Conservation (phyloP, 2,329 filamentous ascomycete genomes). For the Peltaster fructicola region DNA sequence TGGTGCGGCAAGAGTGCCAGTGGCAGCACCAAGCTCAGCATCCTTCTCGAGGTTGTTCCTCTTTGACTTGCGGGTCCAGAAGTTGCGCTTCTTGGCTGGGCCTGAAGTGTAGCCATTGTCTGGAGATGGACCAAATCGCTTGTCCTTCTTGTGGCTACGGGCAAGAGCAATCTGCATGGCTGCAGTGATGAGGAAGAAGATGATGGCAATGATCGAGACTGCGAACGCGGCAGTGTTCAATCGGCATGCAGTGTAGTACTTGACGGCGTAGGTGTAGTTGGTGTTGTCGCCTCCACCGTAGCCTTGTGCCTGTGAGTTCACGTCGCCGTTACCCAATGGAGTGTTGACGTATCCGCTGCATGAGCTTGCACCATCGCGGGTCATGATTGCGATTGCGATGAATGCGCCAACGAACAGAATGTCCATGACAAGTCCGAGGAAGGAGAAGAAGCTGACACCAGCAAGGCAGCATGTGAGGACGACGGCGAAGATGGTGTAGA, state of each 20-base stretch:
- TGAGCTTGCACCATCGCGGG: slow-evolving; percentile 46
- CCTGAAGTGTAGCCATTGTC: slow-evolving; percentile 51
- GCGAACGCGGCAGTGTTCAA: slow-evolving; percentile 64
- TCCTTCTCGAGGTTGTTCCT: slow-evolving; percentile 16
- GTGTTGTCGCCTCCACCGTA: slow-evolving; percentile 22
- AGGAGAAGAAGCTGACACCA: slow-evolving; percentile 54
- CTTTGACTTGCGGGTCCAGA: slow-evolving; percentile 22
- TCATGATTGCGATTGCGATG: slow-evolving; percentile 64
- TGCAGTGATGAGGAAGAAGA: slow-evolving; percentile 61
- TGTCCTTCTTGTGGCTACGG: slow-evolving; percentile 56
- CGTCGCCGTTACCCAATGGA: slow-evolving; percentile 48
- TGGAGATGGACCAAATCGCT: slow-evolving; percentile 49
- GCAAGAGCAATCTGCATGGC: slow-evolving; percentile 49
- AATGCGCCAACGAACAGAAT: slow-evolving; percentile 59
- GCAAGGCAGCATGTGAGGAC: slow-evolving; percentile 65
- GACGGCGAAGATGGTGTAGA: slow-evolving; percentile 59
- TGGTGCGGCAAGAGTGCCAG: slow-evolving; percentile 13
- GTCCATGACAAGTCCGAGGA: slow-evolving; percentile 59
- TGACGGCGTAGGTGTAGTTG: slow-evolving; percentile 27
- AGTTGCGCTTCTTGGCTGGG: slow-evolving; percentile 27
- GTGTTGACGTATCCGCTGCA: slow-evolving; percentile 51
- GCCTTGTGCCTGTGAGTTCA: slow-evolving; percentile 32
- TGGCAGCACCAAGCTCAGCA: slow-evolving; percentile 25
- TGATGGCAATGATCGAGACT: slow-evolving; percentile 58
- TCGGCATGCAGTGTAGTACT: slow-evolving; percentile 46